Base-by-base conservation (phyloP, 1,284 basidiomycete species). In the Lentinus polychrous region DNA sequence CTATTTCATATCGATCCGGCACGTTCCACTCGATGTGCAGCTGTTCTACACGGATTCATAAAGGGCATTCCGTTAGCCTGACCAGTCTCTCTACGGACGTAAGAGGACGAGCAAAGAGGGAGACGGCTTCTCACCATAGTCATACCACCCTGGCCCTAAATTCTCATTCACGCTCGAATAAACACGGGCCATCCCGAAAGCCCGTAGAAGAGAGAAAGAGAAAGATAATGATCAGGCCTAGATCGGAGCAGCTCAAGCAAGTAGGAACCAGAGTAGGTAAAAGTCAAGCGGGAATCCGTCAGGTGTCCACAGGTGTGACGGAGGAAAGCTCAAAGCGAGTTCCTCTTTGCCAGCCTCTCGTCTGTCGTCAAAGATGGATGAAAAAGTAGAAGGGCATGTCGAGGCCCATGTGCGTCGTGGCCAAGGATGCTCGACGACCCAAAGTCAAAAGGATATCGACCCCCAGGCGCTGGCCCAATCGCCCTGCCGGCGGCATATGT, bases 1-100 rank as follows among this genome's bases (percentile, higher is more conserved):
- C 89, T 63, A 98, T 95, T 73, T 98, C 96, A 65, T 98, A 99
- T 69, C 95, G 91, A 74, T 98, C 94, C 68, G 98, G 96, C 8
- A 85, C 81, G 49, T 91, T 92, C 92, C 93, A 95, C 33, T 86
- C 80, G 37, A 90, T 82, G 54, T 75, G 73, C 55, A 84, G 73
- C 60, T 79, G 83, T 61, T 90, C 86, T 88, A 60, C 3, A 27
- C 31, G 17, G 17, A 15, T 12, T n/a, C 14, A n/a, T 17, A 18
- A 45, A 32, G 34, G n/a, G 34, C 22, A 15, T 31, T 32, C 49
- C 22, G 39, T 49, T 37, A 41, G 38, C 23, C 38, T 41, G 17
- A 14, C 39, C 40, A 33, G 2, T 17, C 12, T 15, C 15, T 22
- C 17, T 33, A 54, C 70, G 22, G 32, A 18, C 37, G 14, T 42